These are phyloP conservation scores for Globisporangium okanoganense DNA, from an alignment of 352 stramenopile genomes.

Conservation along the genomic window DNA sequence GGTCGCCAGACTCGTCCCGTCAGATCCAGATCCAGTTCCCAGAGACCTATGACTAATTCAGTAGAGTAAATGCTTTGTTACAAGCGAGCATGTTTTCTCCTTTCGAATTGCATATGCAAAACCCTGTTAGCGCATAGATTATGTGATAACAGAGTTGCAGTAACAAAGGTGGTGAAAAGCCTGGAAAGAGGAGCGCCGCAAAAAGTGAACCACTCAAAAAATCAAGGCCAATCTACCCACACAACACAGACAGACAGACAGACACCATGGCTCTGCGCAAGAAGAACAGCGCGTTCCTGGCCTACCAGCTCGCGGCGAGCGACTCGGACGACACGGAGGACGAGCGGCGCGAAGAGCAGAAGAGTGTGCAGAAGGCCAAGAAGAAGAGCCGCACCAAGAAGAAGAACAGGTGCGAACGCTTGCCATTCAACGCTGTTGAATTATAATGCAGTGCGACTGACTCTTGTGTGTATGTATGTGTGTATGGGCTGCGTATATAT, in stretches of 20 bases:
- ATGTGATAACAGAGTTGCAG: neutral
- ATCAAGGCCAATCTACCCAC: neutral
- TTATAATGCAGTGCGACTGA: neutral
- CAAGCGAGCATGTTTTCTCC: no score
- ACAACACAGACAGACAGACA: neutral
- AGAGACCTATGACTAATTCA: slow-evolving; percentile 65
- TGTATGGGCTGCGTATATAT: no score
- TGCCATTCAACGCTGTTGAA: neutral
- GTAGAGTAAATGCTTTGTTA: no score
- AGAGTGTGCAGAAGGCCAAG: slow-evolving; percentile 61
- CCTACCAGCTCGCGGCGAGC: slow-evolving; percentile 41
- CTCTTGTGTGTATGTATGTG: neutral
- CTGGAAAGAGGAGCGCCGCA: neutral
- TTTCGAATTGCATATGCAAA: neutral
- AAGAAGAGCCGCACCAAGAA: slow-evolving; percentile 78
- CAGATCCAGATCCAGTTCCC: slow-evolving; percentile 67
- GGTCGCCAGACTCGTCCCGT: slow-evolving; percentile 67
- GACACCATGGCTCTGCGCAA: slow-evolving; percentile 14
- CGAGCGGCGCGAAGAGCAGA: slow-evolving; percentile 49
- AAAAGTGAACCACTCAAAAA: neutral
- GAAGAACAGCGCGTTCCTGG: slow-evolving; percentile 74
- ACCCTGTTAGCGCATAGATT: neutral
- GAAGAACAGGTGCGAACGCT: slow-evolving; percentile 46
- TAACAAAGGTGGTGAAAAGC: neutral
- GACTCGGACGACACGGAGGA: slow-evolving; percentile 54